Base-by-base conservation (phyloP, 192 early-diverging fungal genomes). In the Coemansia interrupta region DNA sequence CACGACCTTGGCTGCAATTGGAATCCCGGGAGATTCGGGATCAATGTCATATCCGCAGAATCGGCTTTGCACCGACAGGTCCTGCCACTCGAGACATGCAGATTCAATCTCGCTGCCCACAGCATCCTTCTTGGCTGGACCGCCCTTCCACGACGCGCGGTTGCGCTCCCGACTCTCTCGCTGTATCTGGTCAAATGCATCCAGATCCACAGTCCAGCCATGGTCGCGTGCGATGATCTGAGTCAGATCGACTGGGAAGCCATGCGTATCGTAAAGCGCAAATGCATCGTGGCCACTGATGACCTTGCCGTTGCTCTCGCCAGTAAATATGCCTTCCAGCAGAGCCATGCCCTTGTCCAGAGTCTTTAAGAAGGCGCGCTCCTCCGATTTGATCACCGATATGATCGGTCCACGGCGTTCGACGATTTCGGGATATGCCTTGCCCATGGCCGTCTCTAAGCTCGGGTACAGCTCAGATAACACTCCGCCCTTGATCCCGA, bases 201-300 rank as follows among this genome's bases (percentile, higher is more conserved):
- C 72, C 57, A 94, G 89, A 68, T 98, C 87, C 4, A 97, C 87
- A 5, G 52, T 61, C 66, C 95, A 80, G 6, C 89, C 91, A 65
- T 87, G 87, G 60, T 98, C 96, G 64, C 95, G 91, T 3, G 96
- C 94, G 91, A 98, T 98, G 41, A 96, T 65, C 52, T 91, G 86
- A 6, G 96, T 98, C 66, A 98, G 81, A 70, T 98, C 96, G 4
- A 95, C 87, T 5, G 96, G 96, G 82, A 98, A 98, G 28, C 96
- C 96, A 68, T 96, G 96, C 9, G 96, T 98, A 59, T 97, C 96
- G 56, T 98, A 98, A 47, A 98, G 74, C 49, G 87, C 80, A 91
- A 93, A 98, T 8, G 90, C 94, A 68, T 96, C 93, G 17, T 80
- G 82, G 20, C 92, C 96, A 28, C 85, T 83, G 24, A 98, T 69